These are phyloP conservation scores for Suhomyces bolitotheri DNA, from an alignment of 1,139 yeast genomes.

Conservation along the genomic window DNA sequence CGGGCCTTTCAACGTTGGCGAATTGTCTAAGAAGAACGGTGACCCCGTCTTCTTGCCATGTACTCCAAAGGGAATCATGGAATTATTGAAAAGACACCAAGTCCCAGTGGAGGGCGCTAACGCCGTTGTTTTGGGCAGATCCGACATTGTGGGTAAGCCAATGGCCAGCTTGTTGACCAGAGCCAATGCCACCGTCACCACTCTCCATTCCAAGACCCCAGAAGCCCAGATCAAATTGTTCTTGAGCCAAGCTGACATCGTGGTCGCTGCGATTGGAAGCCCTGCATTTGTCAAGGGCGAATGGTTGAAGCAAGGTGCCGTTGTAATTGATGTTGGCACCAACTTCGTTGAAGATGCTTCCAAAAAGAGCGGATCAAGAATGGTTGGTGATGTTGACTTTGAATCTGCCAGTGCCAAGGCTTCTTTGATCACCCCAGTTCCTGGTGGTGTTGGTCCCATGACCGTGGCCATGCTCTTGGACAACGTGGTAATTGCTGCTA, in stretches of 20 bases:
- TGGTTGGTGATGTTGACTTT: constrained; percentile 79
- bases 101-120: constrained; percentile 70
- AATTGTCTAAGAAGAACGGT: constrained; percentile 87
- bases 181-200: constrained; percentile 78
- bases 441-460: constrained; percentile 92
- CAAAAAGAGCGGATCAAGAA: constrained; percentile 54
- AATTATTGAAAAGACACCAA: constrained; percentile 62
- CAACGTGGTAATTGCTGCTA: constrained; percentile 84
- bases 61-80: constrained; percentile 94
- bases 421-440: constrained; percentile 73
- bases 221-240: constrained; percentile 55
- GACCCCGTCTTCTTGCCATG: constrained; percentile 86
- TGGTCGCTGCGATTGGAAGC: constrained; percentile 75
- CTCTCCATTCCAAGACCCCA: constrained; percentile 73
- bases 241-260: constrained; percentile 68
- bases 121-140: constrained; percentile 79
- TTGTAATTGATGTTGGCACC: constrained; percentile 79
- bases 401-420: constrained; percentile 57
- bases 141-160: constrained; percentile 83
- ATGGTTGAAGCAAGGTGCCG: constrained; percentile 68
- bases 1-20: constrained; percentile 88
- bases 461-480: constrained; percentile 87
- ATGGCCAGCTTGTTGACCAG: constrained; percentile 71
- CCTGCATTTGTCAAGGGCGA: constrained; percentile 71
- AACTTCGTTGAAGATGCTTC: constrained; percentile 66